Evolutionary conservation across 805 yeast genomes (phyloP).

Genomic region (Wickerhamiella azyma): DNA sequence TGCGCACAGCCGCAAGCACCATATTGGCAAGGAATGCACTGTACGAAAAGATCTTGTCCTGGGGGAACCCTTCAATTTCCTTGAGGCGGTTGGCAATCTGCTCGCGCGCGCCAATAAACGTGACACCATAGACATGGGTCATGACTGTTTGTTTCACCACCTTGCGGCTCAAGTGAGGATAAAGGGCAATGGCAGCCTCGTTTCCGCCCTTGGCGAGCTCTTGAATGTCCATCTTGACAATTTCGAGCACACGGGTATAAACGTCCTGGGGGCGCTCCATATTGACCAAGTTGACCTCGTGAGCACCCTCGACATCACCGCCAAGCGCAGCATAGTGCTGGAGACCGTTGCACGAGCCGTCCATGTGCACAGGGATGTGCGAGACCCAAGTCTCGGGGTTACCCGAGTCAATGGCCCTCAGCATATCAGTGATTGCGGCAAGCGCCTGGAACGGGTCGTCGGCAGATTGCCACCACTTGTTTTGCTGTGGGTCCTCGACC

Average conservation of each 20-base stretch:
- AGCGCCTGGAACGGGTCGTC: conserved; percentile 54
- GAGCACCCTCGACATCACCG: conserved; percentile 52
- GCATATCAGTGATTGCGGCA: conserved; percentile 41
- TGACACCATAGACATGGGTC: conserved; percentile 97
- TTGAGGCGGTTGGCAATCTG: conserved; percentile 73
- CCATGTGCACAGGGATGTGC: conserved; percentile 48
- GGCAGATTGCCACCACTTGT: conserved; percentile 44
- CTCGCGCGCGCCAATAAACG: conserved; percentile 80
- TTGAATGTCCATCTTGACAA: conserved; percentile 34
- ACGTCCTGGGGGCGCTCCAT: conserved; percentile 50
- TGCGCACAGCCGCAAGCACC: conserved; percentile 73
- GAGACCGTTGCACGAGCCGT: conserved; percentile 55
- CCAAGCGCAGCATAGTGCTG: conserved; percentile 65
- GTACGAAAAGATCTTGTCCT: conserved; percentile 33
- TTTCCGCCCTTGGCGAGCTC: conserved; percentile 29
- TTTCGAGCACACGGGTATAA: conserved; percentile 39
- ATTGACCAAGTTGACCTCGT: conserved; percentile 44
- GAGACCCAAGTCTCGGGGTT: conserved; percentile 36
- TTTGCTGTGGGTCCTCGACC: conserved; percentile 36
- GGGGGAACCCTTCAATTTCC: conserved; percentile 39
- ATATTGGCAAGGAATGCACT: conserved; percentile 58
- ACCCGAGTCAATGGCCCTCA: conserved; percentile 35
- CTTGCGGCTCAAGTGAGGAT: conserved; percentile 62
- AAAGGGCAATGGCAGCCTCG: conserved; percentile 30
- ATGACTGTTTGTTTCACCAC: conserved; percentile 93